Conservation (phyloP, 192 early-diverging fungal genomes). For the Ambispora gerdemannii region DNA sequence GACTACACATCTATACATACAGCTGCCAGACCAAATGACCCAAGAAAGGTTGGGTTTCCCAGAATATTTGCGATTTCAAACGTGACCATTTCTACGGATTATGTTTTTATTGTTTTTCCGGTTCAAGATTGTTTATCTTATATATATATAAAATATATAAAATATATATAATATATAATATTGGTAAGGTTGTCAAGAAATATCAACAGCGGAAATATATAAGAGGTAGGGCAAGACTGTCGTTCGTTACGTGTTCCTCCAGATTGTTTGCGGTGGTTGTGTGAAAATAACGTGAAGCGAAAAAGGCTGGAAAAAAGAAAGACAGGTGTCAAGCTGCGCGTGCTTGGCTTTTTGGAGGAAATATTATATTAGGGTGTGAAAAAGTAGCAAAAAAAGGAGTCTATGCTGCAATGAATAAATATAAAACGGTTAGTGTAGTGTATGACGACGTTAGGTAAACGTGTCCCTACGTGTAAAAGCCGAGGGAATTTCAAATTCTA, state of each 20-base stretch:
- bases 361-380: too few relatives aligned
- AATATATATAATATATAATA: not conserved
- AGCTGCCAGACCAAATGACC: conserved; percentile 8
- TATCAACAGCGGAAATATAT: too few relatives aligned
- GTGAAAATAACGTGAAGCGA: not conserved
- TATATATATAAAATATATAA: too few relatives aligned
- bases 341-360: too few relatives aligned
- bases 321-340: not conserved
- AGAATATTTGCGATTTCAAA: conserved; percentile 9
- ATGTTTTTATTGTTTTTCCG: not conserved
- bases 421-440: not conserved
- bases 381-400: too few relatives aligned
- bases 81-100: not conserved
- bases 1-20: not conserved
- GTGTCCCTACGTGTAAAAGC: too few relatives aligned
- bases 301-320: not conserved
- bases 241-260: not conserved
- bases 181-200: not conserved
- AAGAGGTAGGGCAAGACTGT: too few relatives aligned
- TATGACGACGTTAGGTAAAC: not conserved
- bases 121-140: too few relatives aligned
- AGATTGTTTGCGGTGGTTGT: not conserved
- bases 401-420: not conserved
- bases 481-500: too few relatives aligned
- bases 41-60: conserved; percentile 16